Evolutionary conservation across 768 basidiomycete species (phyloP).

Genomic region (Obba rivulosa): DNA sequence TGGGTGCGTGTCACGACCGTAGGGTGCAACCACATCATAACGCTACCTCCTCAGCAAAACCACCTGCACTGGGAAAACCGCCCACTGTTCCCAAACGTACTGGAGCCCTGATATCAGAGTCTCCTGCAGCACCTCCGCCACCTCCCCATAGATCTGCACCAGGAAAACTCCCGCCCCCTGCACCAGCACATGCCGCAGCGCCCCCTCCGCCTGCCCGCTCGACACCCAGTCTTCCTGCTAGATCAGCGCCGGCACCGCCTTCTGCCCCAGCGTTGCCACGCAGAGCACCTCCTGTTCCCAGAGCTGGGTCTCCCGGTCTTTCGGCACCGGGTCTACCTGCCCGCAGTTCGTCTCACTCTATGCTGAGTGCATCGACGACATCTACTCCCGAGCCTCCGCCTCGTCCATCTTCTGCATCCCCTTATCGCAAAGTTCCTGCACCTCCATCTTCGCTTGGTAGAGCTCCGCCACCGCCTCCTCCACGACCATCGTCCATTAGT

Average conservation of each 20-base stretch:
- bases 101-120: constrained; percentile 20
- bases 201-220: constrained; percentile 27
- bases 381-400: constrained; percentile 19
- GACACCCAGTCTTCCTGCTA: constrained; percentile 15
- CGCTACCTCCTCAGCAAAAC: constrained; percentile 44
- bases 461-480: constrained; percentile 21
- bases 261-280: constrained; percentile 27
- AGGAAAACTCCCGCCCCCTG: constrained; percentile 20
- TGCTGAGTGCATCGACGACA: constrained; percentile 10
- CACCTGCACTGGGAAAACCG: constrained; percentile 58
- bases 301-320: constrained; percentile 6
- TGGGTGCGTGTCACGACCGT: constrained; percentile 37
- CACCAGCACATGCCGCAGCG: constrained; percentile 25
- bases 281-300: constrained; percentile 27
- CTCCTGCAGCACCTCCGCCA: constrained; percentile 21
- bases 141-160: constrained; percentile 27
- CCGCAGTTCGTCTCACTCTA: constrained; percentile 19
- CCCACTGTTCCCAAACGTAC: constrained; percentile 57
- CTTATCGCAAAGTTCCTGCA: constrained; percentile 18
- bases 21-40: constrained; percentile 2
- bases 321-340: constrained; percentile 17
- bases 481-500: constrained; percentile 17
- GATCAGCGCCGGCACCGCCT: constrained; percentile 14
- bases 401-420: constrained; percentile 17
- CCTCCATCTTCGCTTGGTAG: constrained; percentile 22